A percentile compares a stretch with the other conserved stretches of the same genome.
Evolutionary conservation across 768 basidiomycete species (phyloP).

Genomic region (Trametes cingulata): DNA sequence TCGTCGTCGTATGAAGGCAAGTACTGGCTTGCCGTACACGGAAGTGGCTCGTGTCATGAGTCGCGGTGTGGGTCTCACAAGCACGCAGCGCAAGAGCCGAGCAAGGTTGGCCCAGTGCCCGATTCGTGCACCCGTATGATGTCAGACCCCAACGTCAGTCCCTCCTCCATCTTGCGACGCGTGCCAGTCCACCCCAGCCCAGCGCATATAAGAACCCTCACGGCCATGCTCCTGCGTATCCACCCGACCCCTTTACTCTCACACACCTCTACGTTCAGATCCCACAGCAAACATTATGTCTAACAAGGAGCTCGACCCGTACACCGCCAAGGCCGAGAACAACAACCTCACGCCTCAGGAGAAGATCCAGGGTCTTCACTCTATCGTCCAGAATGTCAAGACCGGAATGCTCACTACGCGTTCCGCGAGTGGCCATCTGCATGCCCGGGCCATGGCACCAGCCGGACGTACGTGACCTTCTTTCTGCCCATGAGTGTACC

Average conservation of each 20-base stretch:
- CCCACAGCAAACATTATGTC: conserved; percentile 23
- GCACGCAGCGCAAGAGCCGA: not conserved
- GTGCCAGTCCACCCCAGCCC: not conserved
- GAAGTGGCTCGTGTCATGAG: not conserved
- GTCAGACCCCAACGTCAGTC: conserved; percentile 16
- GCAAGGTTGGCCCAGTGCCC: not conserved
- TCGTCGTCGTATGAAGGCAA: too few species aligned
- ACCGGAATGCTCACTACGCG: conserved; percentile 82
- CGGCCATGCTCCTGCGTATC: not conserved
- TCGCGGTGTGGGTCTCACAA: not conserved
- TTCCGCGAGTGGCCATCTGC: conserved; percentile 62
- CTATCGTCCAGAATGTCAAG: conserved; percentile 60
- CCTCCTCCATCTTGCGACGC: not conserved
- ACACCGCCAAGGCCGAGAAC: conserved; percentile 65
- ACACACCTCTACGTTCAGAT: not conserved
- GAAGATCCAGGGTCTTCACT: conserved; percentile 71
- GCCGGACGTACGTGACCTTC: conserved; percentile 50
- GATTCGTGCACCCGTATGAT: conserved; percentile 10
- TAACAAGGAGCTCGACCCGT: conserved; percentile 66
- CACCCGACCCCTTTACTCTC: not conserved
- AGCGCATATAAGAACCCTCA: not conserved
- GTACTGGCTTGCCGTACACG: not conserved
- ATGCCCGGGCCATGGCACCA: conserved; percentile 81
- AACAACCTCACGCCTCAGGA: conserved; percentile 56
- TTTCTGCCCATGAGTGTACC: not conserved